These are phyloP conservation scores for Globisporangium splendens DNA, from an alignment of 352 stramenopile genomes.

Conservation along the genomic window DNA sequence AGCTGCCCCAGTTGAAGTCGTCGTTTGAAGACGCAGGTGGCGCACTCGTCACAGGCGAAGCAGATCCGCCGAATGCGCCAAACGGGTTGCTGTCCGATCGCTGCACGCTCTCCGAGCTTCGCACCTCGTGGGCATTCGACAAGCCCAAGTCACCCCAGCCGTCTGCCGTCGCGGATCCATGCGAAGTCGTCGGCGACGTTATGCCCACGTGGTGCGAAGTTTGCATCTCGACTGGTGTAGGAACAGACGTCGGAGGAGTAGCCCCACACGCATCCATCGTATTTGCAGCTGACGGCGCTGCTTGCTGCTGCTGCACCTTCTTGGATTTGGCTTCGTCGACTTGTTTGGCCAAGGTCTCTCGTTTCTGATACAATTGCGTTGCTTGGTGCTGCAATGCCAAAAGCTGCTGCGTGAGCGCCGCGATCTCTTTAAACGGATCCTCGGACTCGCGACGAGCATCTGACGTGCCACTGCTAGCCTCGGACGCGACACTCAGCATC, in stretches of 20 bases:
- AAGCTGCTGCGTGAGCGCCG: slow-evolving; percentile 44
- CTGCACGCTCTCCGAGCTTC: slow-evolving; percentile 9
- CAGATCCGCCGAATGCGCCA: not conserved
- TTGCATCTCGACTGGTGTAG: too few relatives aligned
- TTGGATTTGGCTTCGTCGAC: slow-evolving; percentile 14
- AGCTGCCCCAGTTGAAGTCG: slow-evolving; percentile 12
- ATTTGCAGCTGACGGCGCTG: not conserved
- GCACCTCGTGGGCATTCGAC: slow-evolving; percentile 2
- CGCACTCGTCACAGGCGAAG: not conserved
- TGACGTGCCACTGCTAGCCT: slow-evolving; percentile 14
- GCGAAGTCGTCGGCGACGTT: not conserved
- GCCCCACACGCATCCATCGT: not conserved
- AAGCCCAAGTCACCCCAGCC: slow-evolving; percentile 1
- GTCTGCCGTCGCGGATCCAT: not conserved
- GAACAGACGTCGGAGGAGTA: not conserved
- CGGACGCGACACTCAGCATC: slow-evolving; percentile 51
- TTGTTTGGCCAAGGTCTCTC: slow-evolving; percentile 19
- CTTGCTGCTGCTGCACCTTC: not conserved
- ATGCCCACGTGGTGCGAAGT: not conserved
- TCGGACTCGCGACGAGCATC: slow-evolving; percentile 8
- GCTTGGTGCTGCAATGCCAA: slow-evolving; percentile 39
- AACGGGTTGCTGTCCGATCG: slow-evolving; percentile 6
- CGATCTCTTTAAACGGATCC: slow-evolving; percentile 26
- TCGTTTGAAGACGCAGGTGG: too few relatives aligned
- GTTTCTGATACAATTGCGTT: slow-evolving; percentile 22